Percentiles rank a stretch among this genome's conserved stretches.
These are phyloP conservation scores for Cercospora sojina DNA, from an alignment of 2,329 filamentous ascomycete species.

Conservation along the genomic window DNA sequence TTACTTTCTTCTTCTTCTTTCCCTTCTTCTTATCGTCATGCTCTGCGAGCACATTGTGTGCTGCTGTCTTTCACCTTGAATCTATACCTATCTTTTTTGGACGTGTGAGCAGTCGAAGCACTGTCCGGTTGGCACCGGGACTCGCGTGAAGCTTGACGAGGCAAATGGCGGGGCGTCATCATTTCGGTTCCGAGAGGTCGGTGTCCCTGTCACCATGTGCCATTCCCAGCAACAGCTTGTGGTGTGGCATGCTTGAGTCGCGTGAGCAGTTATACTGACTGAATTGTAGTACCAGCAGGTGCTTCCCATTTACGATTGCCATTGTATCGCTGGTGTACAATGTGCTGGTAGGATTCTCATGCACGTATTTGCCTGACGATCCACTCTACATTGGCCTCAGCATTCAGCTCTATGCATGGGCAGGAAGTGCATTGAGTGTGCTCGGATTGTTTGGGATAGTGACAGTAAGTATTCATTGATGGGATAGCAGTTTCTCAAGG, in stretches of 20 bases:
- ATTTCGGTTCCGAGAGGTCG: constrained; percentile 8
- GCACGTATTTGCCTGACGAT: constrained; percentile 32
- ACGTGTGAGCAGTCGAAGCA: neutral
- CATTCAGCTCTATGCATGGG: constrained; percentile 33
- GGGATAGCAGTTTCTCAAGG: neutral
- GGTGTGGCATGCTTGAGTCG: neutral
- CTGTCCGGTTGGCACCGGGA: neutral
- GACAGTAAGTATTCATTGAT: constrained; percentile 21
- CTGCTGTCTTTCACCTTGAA: neutral
- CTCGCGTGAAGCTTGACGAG: constrained; percentile 9
- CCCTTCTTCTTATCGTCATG: neutral
- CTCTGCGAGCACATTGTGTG: neutral
- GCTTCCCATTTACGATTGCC: constrained; percentile 27
- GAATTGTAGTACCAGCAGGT: constrained; percentile 8
- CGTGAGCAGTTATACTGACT: neutral
- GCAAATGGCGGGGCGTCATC: constrained; percentile 12
- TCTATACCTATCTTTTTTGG: neutral
- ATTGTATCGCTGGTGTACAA: constrained; percentile 30
- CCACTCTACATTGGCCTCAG: constrained; percentile 31
- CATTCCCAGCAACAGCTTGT: neutral
- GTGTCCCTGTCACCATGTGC: neutral
- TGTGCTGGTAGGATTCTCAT: constrained; percentile 28
- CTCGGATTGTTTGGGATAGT: constrained; percentile 30
- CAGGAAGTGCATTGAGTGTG: constrained; percentile 28
- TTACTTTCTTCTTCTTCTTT: neutral